Conservation (phyloP, 352 stramenopile species). For the Phytopythium cucurbitacearum region DNA sequence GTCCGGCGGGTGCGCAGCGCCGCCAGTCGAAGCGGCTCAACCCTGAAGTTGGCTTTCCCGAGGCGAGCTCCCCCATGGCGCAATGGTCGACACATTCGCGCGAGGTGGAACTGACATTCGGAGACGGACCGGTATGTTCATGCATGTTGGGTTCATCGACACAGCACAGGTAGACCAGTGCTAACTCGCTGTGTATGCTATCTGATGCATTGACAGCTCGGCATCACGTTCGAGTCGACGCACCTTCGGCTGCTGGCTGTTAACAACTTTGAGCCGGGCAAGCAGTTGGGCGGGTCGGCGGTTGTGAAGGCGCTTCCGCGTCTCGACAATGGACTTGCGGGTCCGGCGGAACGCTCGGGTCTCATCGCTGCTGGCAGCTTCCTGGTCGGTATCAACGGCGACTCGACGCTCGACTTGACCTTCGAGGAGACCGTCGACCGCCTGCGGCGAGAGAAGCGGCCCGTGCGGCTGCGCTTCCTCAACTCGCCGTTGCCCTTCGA, state of each 20-base stretch:
- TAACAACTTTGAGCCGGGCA: slow-evolving; percentile 39
- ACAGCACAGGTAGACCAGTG: too few relatives aligned
- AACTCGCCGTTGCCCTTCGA: slow-evolving; percentile 45
- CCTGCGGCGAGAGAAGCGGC: slow-evolving; percentile 37
- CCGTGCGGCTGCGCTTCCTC: slow-evolving; percentile 58
- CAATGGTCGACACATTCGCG: slow-evolving; percentile 1
- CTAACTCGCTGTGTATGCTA: slow-evolving; percentile 1
- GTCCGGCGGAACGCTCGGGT: slow-evolving; percentile 54
- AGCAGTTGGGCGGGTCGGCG: slow-evolving; percentile 38
- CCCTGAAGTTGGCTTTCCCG: too few relatives aligned
- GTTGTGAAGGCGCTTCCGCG: slow-evolving; percentile 66
- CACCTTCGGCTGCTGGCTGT: slow-evolving; percentile 58
- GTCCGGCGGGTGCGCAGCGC: slow-evolving; percentile 18
- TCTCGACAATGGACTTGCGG: slow-evolving; percentile 50
- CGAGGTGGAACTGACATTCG: slow-evolving; percentile 72
- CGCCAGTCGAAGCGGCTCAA: background rate
- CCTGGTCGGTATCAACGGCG: slow-evolving; percentile 66
- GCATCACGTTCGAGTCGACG: slow-evolving; percentile 76
- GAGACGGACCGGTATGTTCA: slow-evolving; percentile 47
- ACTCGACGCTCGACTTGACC: slow-evolving; percentile 52
- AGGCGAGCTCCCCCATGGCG: too few relatives aligned
- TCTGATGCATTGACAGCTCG: slow-evolving; percentile 27
- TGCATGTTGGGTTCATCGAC: background rate
- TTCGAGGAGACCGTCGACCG: slow-evolving; percentile 65
- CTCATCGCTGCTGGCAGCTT: slow-evolving; percentile 52